Conservation (phyloP, 2,329 filamentous ascomycete species). For the Exutisphaerella laricina region DNA sequence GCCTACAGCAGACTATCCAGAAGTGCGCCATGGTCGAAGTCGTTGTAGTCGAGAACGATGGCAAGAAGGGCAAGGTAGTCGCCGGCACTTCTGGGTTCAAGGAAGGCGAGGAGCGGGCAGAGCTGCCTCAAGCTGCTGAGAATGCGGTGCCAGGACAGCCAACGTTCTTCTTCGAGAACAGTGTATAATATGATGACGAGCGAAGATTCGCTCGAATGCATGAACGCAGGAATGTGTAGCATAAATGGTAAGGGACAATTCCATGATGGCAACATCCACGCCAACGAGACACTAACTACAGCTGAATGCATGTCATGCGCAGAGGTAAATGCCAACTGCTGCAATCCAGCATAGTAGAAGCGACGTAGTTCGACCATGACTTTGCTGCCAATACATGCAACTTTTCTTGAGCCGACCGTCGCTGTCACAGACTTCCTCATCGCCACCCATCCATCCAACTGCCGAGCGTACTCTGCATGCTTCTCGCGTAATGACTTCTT, state of each 20-base stretch:
- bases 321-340: neutral
- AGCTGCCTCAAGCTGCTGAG: slow-evolving; percentile 58
- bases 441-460: neutral
- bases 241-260: neutral
- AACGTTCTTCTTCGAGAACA: slow-evolving; percentile 80
- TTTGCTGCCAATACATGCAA: neutral
- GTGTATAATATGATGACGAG: slow-evolving; percentile 1
- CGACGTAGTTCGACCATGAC: neutral
- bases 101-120: slow-evolving; percentile 54
- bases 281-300: neutral
- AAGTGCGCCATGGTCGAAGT: slow-evolving; percentile 65
- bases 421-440: neutral
- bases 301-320: neutral
- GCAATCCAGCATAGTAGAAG: neutral
- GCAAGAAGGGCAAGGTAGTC: slow-evolving; percentile 57
- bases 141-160: slow-evolving; percentile 75
- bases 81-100: slow-evolving; percentile 45
- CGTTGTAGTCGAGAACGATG: slow-evolving; percentile 64
- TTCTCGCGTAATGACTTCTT: slow-evolving; percentile 2
- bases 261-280: too few species aligned
- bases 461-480: neutral
- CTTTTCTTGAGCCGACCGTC: too few species aligned
- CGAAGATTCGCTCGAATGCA: neutral
- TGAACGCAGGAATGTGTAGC: neutral
- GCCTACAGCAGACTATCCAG: slow-evolving; percentile 69